Base-by-base conservation (phyloP, 2,329 filamentous ascomycete species). In the Xylariaceae sp. region DNA sequence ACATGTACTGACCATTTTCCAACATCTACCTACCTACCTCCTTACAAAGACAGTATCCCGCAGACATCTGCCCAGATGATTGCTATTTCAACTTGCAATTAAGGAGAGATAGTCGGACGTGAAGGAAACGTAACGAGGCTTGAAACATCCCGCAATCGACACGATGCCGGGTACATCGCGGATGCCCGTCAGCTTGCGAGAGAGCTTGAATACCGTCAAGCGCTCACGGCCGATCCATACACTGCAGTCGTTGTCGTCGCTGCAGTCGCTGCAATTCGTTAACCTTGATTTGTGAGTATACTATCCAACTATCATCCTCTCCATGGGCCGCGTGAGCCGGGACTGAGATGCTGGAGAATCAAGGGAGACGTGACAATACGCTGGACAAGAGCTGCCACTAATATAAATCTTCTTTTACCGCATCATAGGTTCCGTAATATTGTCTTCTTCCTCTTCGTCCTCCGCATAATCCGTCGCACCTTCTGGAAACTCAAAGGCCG, bases 401-500 rank as follows among this genome's bases (percentile, higher is more conserved):
- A 49, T 48, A 5, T 9, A 52, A 47, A 28, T 48, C 53, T 23
- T 51, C 34, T 11, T 12, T 7, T 53, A n/a, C 21, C 24, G 21
- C 3, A 24, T 31, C 7, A 16, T 64, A 94, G 91, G 58, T 71
- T 96, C 60, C 90, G 91, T 52, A 96, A 97, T 73, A 80, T 97
- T 58, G 80, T 98, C 67, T 96, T 98, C 75, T 82, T 93, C 71
- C 84, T 96, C 67, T 97, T 98, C 77, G 74, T 97, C 58, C 79
- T 96, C 44, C 89, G 93, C 71, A 90, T 92, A 81, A 85, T 89
- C 28, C 90, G 92, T 64, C 90, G 89, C 69, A 83, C 85, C 24
- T 89, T 91, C 73, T 89, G 92, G 78, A 91, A 95, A 71, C 82
- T 98, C 65, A 91, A 90, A 70, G 95, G 95, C 65, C 92, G 95